Percentiles rank a stretch among this genome's conserved stretches.
phyloP scores from a whole-genome alignment of 192 early-diverging fungal genomes.

The Podila clonocystis region DNA sequence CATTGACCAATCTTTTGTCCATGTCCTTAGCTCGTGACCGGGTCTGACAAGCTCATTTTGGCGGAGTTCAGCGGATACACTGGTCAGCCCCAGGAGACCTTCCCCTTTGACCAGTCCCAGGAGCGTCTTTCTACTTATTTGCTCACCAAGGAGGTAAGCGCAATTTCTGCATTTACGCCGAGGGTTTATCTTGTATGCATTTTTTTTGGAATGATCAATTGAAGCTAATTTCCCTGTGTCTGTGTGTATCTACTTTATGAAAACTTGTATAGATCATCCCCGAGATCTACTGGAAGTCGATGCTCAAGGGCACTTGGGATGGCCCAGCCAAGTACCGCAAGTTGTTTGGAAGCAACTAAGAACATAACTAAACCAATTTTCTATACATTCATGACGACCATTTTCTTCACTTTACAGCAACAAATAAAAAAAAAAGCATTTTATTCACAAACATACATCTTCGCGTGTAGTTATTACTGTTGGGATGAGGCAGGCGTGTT shows the following conservation, averaged over 20 bases:
- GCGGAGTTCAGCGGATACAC: constrained; percentile 89
- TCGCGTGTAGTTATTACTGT: too few relatives aligned
- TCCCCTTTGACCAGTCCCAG: constrained; percentile 83
- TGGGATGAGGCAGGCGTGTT: too few relatives aligned
- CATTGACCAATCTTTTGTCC: neutral
- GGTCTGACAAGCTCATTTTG: constrained; percentile 81
- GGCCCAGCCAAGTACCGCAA: constrained; percentile 74
- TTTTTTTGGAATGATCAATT: neutral
- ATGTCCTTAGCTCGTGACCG: constrained; percentile 62
- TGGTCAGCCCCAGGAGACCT: constrained; percentile 79
- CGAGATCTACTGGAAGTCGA: constrained; percentile 81
- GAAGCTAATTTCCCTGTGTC: constrained; percentile 1
- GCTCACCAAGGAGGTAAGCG: constrained; percentile 75
- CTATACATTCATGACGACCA: neutral
- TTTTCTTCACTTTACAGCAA: constrained; percentile 2
- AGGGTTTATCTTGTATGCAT: neutral
- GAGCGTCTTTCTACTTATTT: constrained; percentile 74
- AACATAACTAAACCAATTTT: neutral
- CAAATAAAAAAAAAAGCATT: neutral
- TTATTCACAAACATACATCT: too few relatives aligned
- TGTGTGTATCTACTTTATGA: neutral
- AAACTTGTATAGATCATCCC: constrained; percentile 65
- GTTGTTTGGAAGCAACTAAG: constrained; percentile 51
- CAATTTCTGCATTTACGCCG: neutral
- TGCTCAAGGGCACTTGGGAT: constrained; percentile 82